Evolutionary conservation across 2,329 filamentous ascomycete genomes (phyloP), one percentile per base, ranked within the genome.

Genomic region (Madurella fahalii): DNA sequence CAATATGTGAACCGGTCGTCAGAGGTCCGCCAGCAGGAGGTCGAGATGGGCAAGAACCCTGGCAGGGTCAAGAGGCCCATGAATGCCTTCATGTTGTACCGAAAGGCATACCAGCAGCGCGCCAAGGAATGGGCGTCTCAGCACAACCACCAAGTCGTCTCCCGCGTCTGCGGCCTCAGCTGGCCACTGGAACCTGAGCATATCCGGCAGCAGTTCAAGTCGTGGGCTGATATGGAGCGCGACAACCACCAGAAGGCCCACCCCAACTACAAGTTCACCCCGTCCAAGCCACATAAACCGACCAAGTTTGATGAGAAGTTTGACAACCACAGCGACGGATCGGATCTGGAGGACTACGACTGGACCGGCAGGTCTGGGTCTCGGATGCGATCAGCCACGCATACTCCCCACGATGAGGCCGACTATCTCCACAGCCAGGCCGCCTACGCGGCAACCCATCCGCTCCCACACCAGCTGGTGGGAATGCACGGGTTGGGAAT

Each of bases 11-110:
- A 86, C 64, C 82, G 93, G 48, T 76, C 87, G 9, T 72, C 76
- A 2, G 85, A 89, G 53, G 78, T 79, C 7, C 82, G 93, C 53
- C 77, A 76, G 47, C 72, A 76, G 52, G 91, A 96, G 69, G 84
- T 87, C 9, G 80, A 83, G 42, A 80, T 82, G 63, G 81, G 84
- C 54, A 90, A 85, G 64, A 75, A 84, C 37, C 77, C 76, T 2
- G 89, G 89, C 25, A 91, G 92, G 68, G 81, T 97, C 62, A 90
- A 93, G 65, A 81, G 94, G 31, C 92, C 94, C 2, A 95, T 96
- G 87, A 99, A 99, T 70, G 93, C 90, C 1, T 99, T 97, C 75
- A 96, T 99, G 87, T 77, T 99, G 48, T 99, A 99, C 70, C 87
- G 94, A 41, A 96, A 94, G 61, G 90, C 90, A 7, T 96, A 90